Evolutionary conservation across 805 yeast species (phyloP), one percentile per base, ranked within the genome.

Genomic region (Candida oleophila): DNA sequence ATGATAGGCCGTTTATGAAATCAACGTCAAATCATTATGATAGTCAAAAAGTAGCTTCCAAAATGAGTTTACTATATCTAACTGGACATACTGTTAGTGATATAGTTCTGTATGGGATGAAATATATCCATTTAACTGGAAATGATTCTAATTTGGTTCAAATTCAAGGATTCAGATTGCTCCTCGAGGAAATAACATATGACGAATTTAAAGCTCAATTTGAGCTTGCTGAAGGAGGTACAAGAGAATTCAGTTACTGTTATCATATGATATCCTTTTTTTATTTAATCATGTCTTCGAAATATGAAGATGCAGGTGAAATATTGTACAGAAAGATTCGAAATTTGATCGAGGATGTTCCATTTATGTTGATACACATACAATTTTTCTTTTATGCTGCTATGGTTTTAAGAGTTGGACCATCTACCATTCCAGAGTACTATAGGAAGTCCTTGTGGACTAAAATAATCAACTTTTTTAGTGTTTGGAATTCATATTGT

Each of bases 401-500:
- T 12, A 46, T 57, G 16, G 54, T 50, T 2, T 49, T 61, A 38
- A 32, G 43, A 8, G 40, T 21, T 20, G 12, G 18, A 22, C 41
- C 41, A 14, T 20, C 41, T 4, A 38, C 32, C n/a, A 15, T 38
- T 3, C 41, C 41, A 5, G 18, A 20, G 12, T 12, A 9, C 28
- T 20, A 9, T 14, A 38, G 41, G 41, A 8, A 21, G 16, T 4
- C 32, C 3, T 20, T 38, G 41, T 20, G 14, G 28, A 21, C 7
- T 21, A 20, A 14, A 22, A 38, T 38, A 9, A 8, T 20, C 14
- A 22, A 21, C 32, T 38, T 15, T n/a, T 38, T 38, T 22, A 18
- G 15, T 19, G 52, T 62, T 21, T 74, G 76, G 70, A 53, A 70
- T 3, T 56, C 52, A 1, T 50, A 60, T 2, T 63, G 71, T 42